Conservation (phyloP, 768 basidiomycete species). For the Mycena latifolia region DNA sequence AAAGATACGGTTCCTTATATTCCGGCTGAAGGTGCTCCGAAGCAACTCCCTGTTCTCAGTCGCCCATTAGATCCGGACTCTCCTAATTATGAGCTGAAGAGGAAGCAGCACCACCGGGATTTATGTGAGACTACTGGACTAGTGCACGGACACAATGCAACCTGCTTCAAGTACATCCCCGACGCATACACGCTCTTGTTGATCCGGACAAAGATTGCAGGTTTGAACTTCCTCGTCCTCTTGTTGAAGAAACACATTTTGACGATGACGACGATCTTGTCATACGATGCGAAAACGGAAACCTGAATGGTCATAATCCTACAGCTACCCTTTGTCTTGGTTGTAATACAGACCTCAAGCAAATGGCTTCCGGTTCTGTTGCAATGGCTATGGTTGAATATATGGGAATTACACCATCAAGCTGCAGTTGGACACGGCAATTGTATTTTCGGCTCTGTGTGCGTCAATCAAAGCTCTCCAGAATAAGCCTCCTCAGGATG, state of each 20-base stretch:
- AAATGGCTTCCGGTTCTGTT: constrained; percentile 28
- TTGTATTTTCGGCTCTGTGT: constrained; percentile 33
- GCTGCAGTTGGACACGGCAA: no score
- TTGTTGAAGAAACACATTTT: constrained; percentile 15
- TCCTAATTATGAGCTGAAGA: background rate
- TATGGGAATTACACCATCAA: background rate
- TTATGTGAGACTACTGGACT: constrained; percentile 20
- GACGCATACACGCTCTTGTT: no score
- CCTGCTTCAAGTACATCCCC: background rate
- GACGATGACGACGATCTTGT: constrained; percentile 18
- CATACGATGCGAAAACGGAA: constrained; percentile 23
- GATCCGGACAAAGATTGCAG: no score
- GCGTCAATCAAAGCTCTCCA: constrained; percentile 29
- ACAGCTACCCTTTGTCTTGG: constrained; percentile 13
- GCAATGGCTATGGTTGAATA: constrained; percentile 34
- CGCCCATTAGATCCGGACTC: background rate
- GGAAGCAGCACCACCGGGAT: constrained; percentile 9
- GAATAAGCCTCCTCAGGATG: constrained; percentile 29
- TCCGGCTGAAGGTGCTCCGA: no score
- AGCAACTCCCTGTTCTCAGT: no score
- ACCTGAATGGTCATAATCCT: constrained; percentile 29
- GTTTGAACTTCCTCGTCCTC: background rate
- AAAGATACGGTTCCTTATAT: no score
- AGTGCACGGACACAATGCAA: constrained; percentile 26
- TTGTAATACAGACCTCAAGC: constrained; percentile 26